Base-by-base conservation (phyloP, 345 rosid genomes). In the Trapa incisa region DNA sequence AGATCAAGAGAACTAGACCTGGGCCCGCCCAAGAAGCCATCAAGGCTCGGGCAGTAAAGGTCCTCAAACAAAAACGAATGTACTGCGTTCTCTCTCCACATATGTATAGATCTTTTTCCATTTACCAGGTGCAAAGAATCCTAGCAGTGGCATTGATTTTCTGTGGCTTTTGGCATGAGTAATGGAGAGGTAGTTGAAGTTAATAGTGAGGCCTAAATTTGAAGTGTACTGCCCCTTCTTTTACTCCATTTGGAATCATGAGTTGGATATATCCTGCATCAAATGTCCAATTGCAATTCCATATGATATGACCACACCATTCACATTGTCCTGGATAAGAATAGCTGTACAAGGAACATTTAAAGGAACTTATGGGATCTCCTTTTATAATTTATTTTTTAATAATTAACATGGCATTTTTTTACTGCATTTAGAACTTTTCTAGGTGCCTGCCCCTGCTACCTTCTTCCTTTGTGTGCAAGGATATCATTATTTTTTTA, bases 11-110 rank as follows among this genome's bases (percentile, higher is more conserved):
- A 61, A 91, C 94, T 9, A 78, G 96, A 50, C 99, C 99, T 10
- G 97, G 97, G 71, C 92, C 93, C 57, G 90, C 96, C 72, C 97
- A 85, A 53, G 96, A 91, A 72, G 99, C 94, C 61, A 17, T 88
- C 50, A 93, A 93, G 81, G 82, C 97, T 69, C 82, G 97, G 10
- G 99, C 99, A 56, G 85, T 80, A 95, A 75, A 95, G 70, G 85
- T 89, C 81, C 86, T 94, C 47, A 91, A 94, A 78, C 97, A 91
- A 76, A 94, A 94, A 77, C 85, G 87, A 75, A 91, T 86, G 99
- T 94, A 36, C 42, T 35, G 36, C n/a, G 12, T 54, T 54, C 35
- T 11, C 63, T 33, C 16, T 58, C 37, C 37, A 42, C n/a, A 16
- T 35, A 41, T 67, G 29, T 50, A 6, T 48, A 29, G 53, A 6